Evolutionary conservation across 2,329 filamentous ascomycete genomes (phyloP).

Genomic region (Stagonosporopsis cucurbitacearum): DNA sequence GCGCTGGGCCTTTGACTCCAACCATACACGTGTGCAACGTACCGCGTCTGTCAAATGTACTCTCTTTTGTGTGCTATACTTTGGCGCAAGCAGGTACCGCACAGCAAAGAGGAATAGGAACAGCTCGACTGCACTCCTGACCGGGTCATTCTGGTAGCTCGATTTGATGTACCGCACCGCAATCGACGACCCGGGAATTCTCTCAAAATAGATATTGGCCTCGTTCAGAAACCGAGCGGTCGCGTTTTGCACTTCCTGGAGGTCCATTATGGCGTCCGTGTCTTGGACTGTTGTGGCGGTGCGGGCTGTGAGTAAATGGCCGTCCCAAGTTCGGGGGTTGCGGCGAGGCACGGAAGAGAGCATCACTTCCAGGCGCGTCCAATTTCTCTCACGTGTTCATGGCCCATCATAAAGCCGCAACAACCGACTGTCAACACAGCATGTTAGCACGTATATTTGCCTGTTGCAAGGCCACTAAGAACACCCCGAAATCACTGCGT

Average conservation of each 20-base stretch:
- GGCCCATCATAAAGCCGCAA: too few species aligned
- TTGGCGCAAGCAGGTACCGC: constrained; percentile 87
- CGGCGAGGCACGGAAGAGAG: constrained; percentile 33
- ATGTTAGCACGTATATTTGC: not conserved
- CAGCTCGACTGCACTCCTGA: constrained; percentile 90
- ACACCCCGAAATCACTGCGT: not conserved
- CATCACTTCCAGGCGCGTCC: constrained; percentile 10
- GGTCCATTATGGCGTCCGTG: constrained; percentile 55
- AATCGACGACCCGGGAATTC: constrained; percentile 91
- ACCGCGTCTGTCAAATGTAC: constrained; percentile 86
- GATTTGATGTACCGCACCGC: constrained; percentile 94
- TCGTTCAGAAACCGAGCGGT: constrained; percentile 62
- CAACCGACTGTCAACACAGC: not conserved
- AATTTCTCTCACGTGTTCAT: constrained; percentile 24
- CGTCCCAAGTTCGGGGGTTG: constrained; percentile 24
- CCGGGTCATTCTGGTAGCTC: constrained; percentile 96
- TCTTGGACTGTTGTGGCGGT: constrained; percentile 5
- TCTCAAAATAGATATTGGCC: constrained; percentile 75
- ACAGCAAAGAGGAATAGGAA: constrained; percentile 95
- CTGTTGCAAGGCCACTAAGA: not conserved
- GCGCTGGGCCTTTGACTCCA: constrained; percentile 6
- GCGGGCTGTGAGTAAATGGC: not conserved
- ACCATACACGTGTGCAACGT: constrained; percentile 26
- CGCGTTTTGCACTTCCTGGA: constrained; percentile 62
- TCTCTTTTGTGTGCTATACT: constrained; percentile 89